Percentiles rank a stretch among this genome's conserved stretches.
phyloP scores from a whole-genome alignment of 495 filamentous ascomycete genomes.

The Emericellopsis terricola region DNA sequence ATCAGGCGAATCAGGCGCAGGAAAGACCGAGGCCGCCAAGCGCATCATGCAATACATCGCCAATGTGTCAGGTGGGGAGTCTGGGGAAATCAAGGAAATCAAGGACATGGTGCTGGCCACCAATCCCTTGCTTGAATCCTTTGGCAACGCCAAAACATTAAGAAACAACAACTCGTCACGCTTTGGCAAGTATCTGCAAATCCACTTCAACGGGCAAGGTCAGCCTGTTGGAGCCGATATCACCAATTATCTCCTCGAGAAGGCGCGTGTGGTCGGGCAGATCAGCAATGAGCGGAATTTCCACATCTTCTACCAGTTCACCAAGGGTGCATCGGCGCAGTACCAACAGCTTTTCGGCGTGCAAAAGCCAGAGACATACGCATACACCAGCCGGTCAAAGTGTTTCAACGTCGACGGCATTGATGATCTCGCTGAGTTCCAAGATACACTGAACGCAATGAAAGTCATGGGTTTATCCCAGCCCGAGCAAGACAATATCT shows the following conservation, averaged over 20 bases:
- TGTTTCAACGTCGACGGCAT: constrained; percentile 88
- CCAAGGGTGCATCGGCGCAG: constrained; percentile 75
- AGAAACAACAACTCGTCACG: constrained; percentile 98
- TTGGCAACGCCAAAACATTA: constrained; percentile 95
- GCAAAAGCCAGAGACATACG: constrained; percentile 79
- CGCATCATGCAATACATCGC: constrained; percentile 99
- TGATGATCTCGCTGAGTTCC: constrained; percentile 79
- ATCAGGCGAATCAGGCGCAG: constrained; percentile 93
- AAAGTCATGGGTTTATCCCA: constrained; percentile 77
- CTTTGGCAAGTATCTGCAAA: constrained; percentile 95
- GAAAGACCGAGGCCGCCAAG: constrained; percentile 99
- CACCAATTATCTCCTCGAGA: constrained; percentile 94
- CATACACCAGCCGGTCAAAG: constrained; percentile 88
- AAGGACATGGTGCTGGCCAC: constrained; percentile 99
- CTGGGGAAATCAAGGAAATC: constrained; percentile 88
- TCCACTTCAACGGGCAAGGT: constrained; percentile 87
- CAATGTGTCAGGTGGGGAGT: constrained; percentile 75
- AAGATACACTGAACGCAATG: constrained; percentile 90
- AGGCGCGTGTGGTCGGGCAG: constrained; percentile 88
- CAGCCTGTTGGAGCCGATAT: constrained; percentile 95
- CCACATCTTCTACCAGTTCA: constrained; percentile 98
- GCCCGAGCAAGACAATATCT: constrained; percentile 85
- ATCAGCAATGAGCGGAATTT: constrained; percentile 94
- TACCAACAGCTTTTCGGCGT: constrained; percentile 77
- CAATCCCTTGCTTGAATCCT: constrained; percentile 92